Percentiles rank a stretch among this genome's conserved stretches.
Evolutionary conservation across 768 basidiomycete species (phyloP).

Genomic region (Leccinum sublutescens): DNA sequence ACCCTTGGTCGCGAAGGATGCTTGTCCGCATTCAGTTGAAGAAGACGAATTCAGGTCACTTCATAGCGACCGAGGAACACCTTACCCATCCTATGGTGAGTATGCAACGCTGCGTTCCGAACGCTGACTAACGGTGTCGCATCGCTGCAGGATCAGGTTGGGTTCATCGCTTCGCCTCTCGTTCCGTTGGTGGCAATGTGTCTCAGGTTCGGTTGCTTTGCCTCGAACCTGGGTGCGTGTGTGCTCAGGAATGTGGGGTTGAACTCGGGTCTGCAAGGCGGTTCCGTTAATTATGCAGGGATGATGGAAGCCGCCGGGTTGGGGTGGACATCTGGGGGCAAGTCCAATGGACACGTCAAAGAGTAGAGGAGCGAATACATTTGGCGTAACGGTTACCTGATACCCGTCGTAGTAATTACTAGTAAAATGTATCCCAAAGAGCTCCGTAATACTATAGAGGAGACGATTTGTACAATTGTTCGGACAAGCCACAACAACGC

Average conservation of each 20-base stretch:
- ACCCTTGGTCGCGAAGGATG: slow-evolving; percentile 33
- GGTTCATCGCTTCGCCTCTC: slow-evolving; percentile 21
- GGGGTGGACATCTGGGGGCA: not conserved
- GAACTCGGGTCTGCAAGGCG: slow-evolving; percentile 21
- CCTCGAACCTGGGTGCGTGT: slow-evolving; percentile 26
- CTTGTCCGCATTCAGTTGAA: slow-evolving; percentile 51
- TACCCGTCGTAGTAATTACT: not conserved
- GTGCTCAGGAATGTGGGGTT: slow-evolving; percentile 19
- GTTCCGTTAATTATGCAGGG: slow-evolving; percentile 15
- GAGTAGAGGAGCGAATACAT: slow-evolving; percentile 3
- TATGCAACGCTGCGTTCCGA: not conserved
- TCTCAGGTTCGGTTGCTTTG: slow-evolving; percentile 21
- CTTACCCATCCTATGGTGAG: slow-evolving; percentile 54
- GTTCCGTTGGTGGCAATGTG: slow-evolving; percentile 13
- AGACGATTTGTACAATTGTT: not conserved
- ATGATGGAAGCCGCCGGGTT: slow-evolving; percentile 24
- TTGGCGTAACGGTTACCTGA: not conserved
- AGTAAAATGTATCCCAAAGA: not conserved
- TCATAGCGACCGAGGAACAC: slow-evolving; percentile 58
- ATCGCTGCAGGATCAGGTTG: slow-evolving; percentile 21
- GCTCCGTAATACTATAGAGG: not conserved
- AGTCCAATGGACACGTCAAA: slow-evolving; percentile 15
- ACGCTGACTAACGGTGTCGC: slow-evolving; percentile 7
- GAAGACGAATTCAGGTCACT: slow-evolving; percentile 39
- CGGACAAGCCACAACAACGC: not conserved